These are phyloP conservation scores for Ophiostoma perfectum DNA, from an alignment of 2,329 filamentous ascomycete species.

Conservation along the genomic window DNA sequence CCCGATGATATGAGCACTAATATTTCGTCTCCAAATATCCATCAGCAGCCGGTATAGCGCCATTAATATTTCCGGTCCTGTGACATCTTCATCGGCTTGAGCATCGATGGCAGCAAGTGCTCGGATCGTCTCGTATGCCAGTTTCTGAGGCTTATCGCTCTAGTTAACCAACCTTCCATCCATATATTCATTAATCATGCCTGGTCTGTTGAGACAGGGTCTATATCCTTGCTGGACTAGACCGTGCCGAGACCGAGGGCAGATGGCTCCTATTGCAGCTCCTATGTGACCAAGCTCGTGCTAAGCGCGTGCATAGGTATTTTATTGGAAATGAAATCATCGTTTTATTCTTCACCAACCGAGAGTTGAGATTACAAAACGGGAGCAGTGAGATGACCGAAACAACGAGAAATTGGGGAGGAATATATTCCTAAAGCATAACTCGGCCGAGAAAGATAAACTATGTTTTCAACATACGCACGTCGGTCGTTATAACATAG, in stretches of 20 bases:
- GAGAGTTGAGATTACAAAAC: too few species aligned
- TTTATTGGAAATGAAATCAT: background rate
- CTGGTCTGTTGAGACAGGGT: background rate
- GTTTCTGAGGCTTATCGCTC: background rate
- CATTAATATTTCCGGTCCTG: too few species aligned
- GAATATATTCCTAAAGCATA: too few species aligned
- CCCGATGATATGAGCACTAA: background rate
- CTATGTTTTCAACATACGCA: too few species aligned
- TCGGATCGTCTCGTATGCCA: background rate
- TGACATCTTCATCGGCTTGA: background rate
- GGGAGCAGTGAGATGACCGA: too few species aligned
- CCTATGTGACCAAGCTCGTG: background rate
- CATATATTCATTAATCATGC: background rate
- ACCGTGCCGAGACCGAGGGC: background rate
- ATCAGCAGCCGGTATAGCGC: too few species aligned
- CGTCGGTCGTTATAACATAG: too few species aligned
- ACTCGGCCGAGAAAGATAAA: too few species aligned
- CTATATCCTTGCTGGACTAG: background rate
- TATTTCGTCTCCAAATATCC: too few species aligned
- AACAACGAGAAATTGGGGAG: too few species aligned
- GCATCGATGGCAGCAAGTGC: background rate
- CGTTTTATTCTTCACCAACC: background rate
- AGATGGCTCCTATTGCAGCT: background rate
- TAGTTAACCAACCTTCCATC: background rate
- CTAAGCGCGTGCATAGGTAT: background rate